Evolutionary conservation across 2,329 filamentous ascomycete genomes (phyloP), one percentile per base, ranked within the genome.

Genomic region (Aspergillus bombycis): DNA sequence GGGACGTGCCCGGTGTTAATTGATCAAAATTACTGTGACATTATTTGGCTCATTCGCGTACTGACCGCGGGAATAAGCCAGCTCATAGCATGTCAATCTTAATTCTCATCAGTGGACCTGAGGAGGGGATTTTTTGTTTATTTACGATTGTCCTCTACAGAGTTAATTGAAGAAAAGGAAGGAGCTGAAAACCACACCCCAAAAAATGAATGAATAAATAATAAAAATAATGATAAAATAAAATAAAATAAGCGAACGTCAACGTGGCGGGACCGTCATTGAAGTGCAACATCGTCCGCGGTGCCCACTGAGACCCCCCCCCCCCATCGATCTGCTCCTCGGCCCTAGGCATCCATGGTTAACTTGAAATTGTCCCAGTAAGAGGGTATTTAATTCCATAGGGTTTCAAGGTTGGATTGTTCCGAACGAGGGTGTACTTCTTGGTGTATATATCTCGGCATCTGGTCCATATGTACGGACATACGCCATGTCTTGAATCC

Each of bases 41-140:
- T 23, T 46, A 46, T 14, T 46, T 46, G 43, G 38, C 19, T 46
- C 21, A 23, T 23, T 23, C n/a, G 23, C 21, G n/a, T 23, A 23
- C 43, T n/a, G 7, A 46, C 43, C 23, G 11, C 19, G n/a, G 43
- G 10, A 21, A 46, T 21, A 46, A 28, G 19, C 19, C 23, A 28
- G 48, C 48, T 28, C 48, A 52, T n/a, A n/a, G 6, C 23, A 52
- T 52, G 21, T n/a, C 48, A 19, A 52, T 32, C 14, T 12, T 30
- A 52, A 41, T 52, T 30, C 50, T 53, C 6, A 53, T 53, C 50
- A 53, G 50, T 53, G 50, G 50, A 53, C 19, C 28, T n/a, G 30
- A 19, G n/a, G 23, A 32, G 9, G n/a, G 23, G 21, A 19, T 9
- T 21, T 53, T 52, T 53, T 14, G 8, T 53, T 53, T 32, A 53